Base-by-base conservation (phyloP, 1,284 basidiomycete genomes). In the Papiliotrema fonsecae region DNA sequence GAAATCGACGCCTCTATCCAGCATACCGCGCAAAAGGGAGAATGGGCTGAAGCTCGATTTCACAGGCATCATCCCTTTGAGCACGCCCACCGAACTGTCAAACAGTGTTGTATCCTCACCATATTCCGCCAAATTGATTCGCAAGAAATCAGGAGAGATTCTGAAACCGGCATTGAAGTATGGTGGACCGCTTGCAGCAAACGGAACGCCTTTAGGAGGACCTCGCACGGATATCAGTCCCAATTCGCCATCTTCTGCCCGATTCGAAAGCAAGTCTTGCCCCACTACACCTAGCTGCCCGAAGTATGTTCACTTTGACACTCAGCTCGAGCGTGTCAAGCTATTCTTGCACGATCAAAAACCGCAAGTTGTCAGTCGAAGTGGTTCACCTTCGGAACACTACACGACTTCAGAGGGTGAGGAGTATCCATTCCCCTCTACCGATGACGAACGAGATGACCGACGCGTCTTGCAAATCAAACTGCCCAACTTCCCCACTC, bases 311-410 rank as follows among this genome's bases (percentile, higher is more conserved):
- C 90, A 97, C 66, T 98, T 98, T 58, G 89, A 96, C 74, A 73
- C 84, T 6, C 82, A 93, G 67, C 82, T 97, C 47, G 93, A 96
- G 57, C 73, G 73, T 37, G 87, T 97, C 61, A 93, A 92, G 74
- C 79, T 94, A 47, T 97, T 97, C 77, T 77, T 92, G 46, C 85
- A 91, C 25, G 87, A 90, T 73, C 93, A 97, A 73, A 89, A 90
- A 70, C 94, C 93, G 0, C 78, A 87, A 11, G 92, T 93, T 1
- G 93, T 98, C 16, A 89, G 86, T 19, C 82, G 92, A 42, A 85
- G 89, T 61, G 91, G 90, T 0, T 90, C 87, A 55, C 93, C 93
- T 2, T 87, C 85, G 40, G 82, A 79, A 10, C 83, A 84, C 46
- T 84, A 87, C 59, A 89, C 85, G 25, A 86, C 88, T 57, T 88